Base-by-base conservation (phyloP, 73 alveolate species). In the Paramecium octaurelia region DNA sequence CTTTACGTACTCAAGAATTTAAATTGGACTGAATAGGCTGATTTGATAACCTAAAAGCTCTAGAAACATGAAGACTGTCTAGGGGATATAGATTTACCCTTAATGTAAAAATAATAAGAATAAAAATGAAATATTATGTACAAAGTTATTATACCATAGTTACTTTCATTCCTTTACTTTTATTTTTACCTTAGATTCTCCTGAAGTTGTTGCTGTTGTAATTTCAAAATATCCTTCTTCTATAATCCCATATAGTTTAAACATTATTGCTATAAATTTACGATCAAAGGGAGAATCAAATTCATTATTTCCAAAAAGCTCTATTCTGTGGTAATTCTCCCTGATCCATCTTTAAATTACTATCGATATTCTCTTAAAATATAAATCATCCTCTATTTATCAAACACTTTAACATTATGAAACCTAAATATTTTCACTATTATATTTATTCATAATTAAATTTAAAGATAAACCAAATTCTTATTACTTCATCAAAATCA, bases 351-450 rank as follows among this genome's bases (percentile, higher is more conserved):
- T 80, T 64, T n/a, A n/a, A n/a, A n/a, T n/a, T n/a, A n/a, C n/a
- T n/a, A n/a, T n/a, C n/a, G n/a, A n/a, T n/a, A n/a, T n/a, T n/a
- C 91, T 80, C 36, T 80, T 80, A 48, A 80, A 80, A 80, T 80
- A 80, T 4, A 80, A 12, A 80, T 44, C 75, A 80, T 80, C 38
- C 91, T 42, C 16, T 80, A 76, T 21, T 80, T 24, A 44, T 80
- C 76, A 80, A n/a, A n/a, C 18, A 80, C 70, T 43, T 80, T 80
- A 6, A 80, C 35, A 27, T 34, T 43, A 24, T 80, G 76, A 80
- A 80, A 80, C 57, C 23, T 80, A 80, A 38, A 80, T 58, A 80
- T 80, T 64, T 31, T 80, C 91, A 42, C 75, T 40, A 80, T 80
- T 35, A 46, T 80, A 80, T 80, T 80, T 80, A 20, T 21, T 80